A percentile compares a stretch with the other conserved stretches of the same genome.
Conservation (phyloP, 371 early-diverging fungal genomes). For the Phascolomyces articulosus region DNA sequence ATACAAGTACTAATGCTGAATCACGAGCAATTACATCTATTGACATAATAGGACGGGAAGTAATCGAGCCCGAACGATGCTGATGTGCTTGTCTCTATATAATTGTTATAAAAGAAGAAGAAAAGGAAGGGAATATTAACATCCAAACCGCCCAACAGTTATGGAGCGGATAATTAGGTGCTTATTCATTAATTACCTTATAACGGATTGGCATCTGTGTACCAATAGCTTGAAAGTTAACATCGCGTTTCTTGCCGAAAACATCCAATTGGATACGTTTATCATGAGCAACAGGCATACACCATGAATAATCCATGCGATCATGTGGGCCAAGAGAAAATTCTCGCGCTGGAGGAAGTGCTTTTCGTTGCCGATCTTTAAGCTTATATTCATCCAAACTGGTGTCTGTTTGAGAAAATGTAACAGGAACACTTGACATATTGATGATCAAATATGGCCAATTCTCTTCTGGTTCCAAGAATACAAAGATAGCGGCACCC, state of each 20-base stretch:
- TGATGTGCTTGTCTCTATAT: constrained; percentile 23
- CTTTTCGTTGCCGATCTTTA: constrained; percentile 31
- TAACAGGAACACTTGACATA: constrained; percentile 70
- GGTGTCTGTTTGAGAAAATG: constrained; percentile 70
- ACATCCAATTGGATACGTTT: constrained; percentile 75
- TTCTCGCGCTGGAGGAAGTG: constrained; percentile 21
- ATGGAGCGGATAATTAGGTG: too few relatives aligned
- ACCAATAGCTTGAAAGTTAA: constrained; percentile 92
- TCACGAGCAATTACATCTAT: constrained; percentile 90
- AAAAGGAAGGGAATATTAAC: too few relatives aligned
- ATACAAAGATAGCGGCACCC: constrained; percentile 87
- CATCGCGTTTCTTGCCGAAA: constrained; percentile 69
- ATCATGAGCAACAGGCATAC: constrained; percentile 76
- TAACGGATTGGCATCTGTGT: constrained; percentile 83
- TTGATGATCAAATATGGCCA: constrained; percentile 96
- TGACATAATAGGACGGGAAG: constrained; percentile 55
- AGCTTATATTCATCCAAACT: constrained; percentile 36
- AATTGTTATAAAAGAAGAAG: too few relatives aligned
- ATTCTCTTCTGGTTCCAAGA: constrained; percentile 69
- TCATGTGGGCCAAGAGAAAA: constrained; percentile 33
- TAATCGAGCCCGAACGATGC: not conserved
- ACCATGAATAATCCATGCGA: constrained; percentile 88
- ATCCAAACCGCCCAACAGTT: too few relatives aligned
- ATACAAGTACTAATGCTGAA: constrained; percentile 75
- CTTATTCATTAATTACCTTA: constrained; percentile 35